Evolutionary conservation across 345 rosid species (phyloP).

Genomic region (Clausena lansium): DNA sequence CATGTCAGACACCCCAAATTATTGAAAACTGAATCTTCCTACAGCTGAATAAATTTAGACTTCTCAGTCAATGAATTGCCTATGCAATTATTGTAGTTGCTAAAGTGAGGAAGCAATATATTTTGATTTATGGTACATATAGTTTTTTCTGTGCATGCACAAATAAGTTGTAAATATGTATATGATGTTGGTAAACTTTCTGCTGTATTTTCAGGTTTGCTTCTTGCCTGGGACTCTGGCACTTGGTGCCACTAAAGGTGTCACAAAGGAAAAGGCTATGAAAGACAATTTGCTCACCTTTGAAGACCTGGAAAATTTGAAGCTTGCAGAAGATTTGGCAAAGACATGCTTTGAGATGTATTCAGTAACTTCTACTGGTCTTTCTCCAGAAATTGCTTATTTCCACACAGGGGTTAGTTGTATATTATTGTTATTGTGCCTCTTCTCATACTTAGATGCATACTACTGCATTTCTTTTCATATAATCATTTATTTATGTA

Average conservation of each 20-base stretch:
- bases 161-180: neutral
- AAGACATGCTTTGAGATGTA: slow-evolving; percentile 96
- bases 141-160: neutral
- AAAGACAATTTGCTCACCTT: slow-evolving; percentile 73
- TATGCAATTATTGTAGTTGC: neutral
- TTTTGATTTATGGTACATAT: neutral
- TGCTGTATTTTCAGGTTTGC: slow-evolving; percentile 59
- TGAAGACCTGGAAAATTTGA: slow-evolving; percentile 86
- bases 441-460: neutral
- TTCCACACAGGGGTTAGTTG: slow-evolving; percentile 78
- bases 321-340: slow-evolving; percentile 91
- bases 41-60: neutral
- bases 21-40: neutral
- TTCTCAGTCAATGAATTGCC: neutral
- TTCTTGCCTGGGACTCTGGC: slow-evolving; percentile 95
- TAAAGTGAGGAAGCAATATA: neutral
- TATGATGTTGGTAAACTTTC: neutral
- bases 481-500: slow-evolving; percentile 14
- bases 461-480: neutral
- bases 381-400: slow-evolving; percentile 97
- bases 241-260: slow-evolving; percentile 93
- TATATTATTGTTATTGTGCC: neutral
- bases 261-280: slow-evolving; percentile 77
- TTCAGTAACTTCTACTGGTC: slow-evolving; percentile 90
- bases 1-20: neutral